Conservation (phyloP, 1,284 basidiomycete genomes). For the Heliocybe sulcata region DNA sequence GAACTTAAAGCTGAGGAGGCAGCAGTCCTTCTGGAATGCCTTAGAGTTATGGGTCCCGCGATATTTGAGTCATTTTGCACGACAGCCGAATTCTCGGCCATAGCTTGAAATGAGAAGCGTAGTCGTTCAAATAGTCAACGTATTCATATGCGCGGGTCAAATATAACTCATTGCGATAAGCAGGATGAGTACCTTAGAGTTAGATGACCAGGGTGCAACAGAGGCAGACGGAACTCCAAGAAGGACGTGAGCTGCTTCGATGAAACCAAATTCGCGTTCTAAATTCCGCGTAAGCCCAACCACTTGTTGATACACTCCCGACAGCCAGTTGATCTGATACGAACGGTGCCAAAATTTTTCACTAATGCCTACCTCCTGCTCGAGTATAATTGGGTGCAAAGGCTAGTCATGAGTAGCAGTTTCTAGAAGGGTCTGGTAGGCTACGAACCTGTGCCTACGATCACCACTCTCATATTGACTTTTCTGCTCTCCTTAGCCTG, state of each 20-base stretch:
- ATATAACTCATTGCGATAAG: neutral
- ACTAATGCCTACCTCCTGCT: slow-evolving; percentile 54
- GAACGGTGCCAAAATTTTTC: slow-evolving; percentile 49
- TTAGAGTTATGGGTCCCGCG: slow-evolving; percentile 15
- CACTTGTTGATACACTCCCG: neutral
- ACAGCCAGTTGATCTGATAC: slow-evolving; percentile 26
- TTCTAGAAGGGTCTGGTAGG: slow-evolving; percentile 49
- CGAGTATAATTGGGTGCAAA: slow-evolving; percentile 47
- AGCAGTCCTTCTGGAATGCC: slow-evolving; percentile 43
- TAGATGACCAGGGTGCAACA: slow-evolving; percentile 49
- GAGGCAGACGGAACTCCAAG: slow-evolving; percentile 52
- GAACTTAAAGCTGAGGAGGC: slow-evolving; percentile 42
- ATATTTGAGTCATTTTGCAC: slow-evolving; percentile 35
- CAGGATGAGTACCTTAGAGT: slow-evolving; percentile 30
- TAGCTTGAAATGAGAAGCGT: slow-evolving; percentile 40
- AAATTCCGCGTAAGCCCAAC: slow-evolving; percentile 4
- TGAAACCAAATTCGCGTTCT: slow-evolving; percentile 52
- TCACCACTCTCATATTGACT: no score
- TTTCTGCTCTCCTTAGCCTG: no score
- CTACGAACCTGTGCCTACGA: slow-evolving; percentile 9
- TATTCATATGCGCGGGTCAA: slow-evolving; percentile 31
- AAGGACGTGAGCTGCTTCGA: slow-evolving; percentile 61
- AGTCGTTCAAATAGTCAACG: slow-evolving; percentile 49
- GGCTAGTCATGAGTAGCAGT: slow-evolving; percentile 28
- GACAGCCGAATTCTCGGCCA: slow-evolving; percentile 32